These are phyloP conservation scores for Podaxis sp. DNA, from an alignment of 768 basidiomycete genomes.

Conservation along the genomic window DNA sequence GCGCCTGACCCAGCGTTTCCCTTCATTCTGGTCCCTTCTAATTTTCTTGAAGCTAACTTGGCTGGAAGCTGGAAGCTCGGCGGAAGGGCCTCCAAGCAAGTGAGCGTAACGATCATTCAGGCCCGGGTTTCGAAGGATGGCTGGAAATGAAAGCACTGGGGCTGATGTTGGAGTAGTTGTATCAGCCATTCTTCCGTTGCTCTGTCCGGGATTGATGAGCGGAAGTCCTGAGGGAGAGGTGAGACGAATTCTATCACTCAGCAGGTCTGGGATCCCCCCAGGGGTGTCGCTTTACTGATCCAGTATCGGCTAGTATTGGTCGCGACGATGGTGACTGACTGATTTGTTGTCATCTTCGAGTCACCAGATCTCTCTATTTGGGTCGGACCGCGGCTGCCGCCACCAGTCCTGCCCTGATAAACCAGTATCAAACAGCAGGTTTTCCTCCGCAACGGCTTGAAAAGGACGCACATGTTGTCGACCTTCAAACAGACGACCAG, in stretches of 20 bases:
- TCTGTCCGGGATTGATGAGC: background rate
- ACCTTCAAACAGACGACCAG: too few species aligned
- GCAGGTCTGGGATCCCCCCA: background rate
- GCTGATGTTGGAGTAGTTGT: slow-evolving; percentile 22
- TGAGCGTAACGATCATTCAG: slow-evolving; percentile 51
- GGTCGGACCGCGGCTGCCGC: background rate
- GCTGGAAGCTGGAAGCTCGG: slow-evolving; percentile 5
- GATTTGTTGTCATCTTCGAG: background rate
- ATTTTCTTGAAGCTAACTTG: slow-evolving; percentile 28
- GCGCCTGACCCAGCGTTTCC: slow-evolving; percentile 72
- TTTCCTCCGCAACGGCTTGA: too few species aligned
- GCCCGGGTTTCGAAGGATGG: slow-evolving; percentile 58
- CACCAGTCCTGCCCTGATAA: too few species aligned
- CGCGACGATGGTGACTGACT: too few species aligned
- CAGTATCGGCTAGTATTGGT: background rate
- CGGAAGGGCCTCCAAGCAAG: slow-evolving; percentile 28
- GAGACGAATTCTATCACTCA: background rate
- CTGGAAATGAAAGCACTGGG: slow-evolving; percentile 64
- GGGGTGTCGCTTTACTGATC: background rate
- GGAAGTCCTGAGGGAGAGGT: background rate
- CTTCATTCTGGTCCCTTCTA: slow-evolving; percentile 59
- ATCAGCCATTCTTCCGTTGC: background rate
- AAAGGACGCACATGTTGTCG: too few species aligned
- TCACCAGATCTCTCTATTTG: background rate
- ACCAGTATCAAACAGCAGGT: too few species aligned